Evolutionary conservation across 192 early-diverging fungal genomes (phyloP).

Genomic region (Funneliformis geosporum): DNA sequence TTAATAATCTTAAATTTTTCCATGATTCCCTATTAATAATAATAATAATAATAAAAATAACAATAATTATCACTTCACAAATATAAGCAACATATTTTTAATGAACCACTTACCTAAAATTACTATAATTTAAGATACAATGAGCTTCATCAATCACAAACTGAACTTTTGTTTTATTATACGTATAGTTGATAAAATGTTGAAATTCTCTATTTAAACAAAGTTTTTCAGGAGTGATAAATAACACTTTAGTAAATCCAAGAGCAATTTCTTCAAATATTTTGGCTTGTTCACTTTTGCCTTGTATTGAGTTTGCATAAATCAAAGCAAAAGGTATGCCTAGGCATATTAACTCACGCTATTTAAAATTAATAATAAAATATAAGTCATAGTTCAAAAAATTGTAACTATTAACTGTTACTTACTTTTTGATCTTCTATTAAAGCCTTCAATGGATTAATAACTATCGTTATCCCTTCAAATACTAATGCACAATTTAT

Average conservation of each 20-base stretch:
- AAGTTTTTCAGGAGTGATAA: not conserved
- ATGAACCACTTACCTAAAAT: constrained; percentile 11
- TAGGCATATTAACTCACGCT: not conserved
- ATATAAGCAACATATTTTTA: too few relatives aligned
- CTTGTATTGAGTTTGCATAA: not conserved
- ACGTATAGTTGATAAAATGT: not conserved
- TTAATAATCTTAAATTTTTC: constrained; percentile 1
- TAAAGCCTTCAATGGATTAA: too few relatives aligned
- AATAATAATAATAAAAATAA: not conserved
- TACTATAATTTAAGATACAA: not conserved
- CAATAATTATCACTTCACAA: too few relatives aligned
- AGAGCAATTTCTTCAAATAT: constrained; percentile 15
- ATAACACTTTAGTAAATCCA: not conserved
- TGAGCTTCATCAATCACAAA: not conserved
- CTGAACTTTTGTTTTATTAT: not conserved
- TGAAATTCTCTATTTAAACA: not conserved
- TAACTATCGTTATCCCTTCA: too few relatives aligned
- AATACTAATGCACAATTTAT: too few relatives aligned
- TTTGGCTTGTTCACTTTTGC: not conserved
- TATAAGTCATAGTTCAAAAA: not conserved
- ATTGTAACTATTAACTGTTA: too few relatives aligned
- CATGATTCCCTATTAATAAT: not conserved
- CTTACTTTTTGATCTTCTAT: too few relatives aligned
- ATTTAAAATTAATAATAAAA: not conserved
- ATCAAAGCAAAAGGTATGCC: not conserved